Evolutionary conservation across 2,329 filamentous ascomycete species (phyloP), one percentile per base, ranked within the genome.

Genomic region (Arthrinium puccinioides): DNA sequence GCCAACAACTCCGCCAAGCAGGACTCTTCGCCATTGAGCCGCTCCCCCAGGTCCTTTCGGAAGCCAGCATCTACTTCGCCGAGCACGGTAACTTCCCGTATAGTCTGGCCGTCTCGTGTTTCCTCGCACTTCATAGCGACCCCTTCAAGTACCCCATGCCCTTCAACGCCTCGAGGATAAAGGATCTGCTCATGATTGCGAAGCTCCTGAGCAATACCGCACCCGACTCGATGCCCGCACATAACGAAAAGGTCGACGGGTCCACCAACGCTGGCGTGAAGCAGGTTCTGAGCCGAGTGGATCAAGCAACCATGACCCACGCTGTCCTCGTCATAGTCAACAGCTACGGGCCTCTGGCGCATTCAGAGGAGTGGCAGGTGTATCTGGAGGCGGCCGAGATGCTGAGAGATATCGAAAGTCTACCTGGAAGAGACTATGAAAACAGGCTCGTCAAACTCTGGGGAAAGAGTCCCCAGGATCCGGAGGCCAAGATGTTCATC

Each of bases 291-390:
- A 50, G 53, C 4, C 59, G 62, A 13, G 63, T 71, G 9, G 74
- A 78, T 39, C 71, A 72, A 43, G 63, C 73, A 4, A 70, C 67
- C 9, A 55, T 76, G 34, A 71, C 69, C 43, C 72, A 79, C 46
- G 67, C 68, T 38, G 50, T 79, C 11, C 56, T 77, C 37, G 56
- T 66, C 25, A 61, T 79, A 47, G 60, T 71, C 10, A 44, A 67
- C 15, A 54, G 61, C 21, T 62, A 66, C 31, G 63, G 59, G 2
- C 63, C 63, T 0, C 45, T 53, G 20, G 66, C 60, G 5, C 64
- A 70, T 43, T 61, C 62, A 6, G 54, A 61, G 6, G 63, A 66
- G 6, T 76, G 71, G 66, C 61, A 61, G 19, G 56, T 74, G 3
- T 49, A 65, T 23, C 49, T 48, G 3, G 53, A 64, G 34, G 72